Evolutionary conservation across 352 stramenopile species (phyloP).

Genomic region (Globisporangium cederbergense): DNA sequence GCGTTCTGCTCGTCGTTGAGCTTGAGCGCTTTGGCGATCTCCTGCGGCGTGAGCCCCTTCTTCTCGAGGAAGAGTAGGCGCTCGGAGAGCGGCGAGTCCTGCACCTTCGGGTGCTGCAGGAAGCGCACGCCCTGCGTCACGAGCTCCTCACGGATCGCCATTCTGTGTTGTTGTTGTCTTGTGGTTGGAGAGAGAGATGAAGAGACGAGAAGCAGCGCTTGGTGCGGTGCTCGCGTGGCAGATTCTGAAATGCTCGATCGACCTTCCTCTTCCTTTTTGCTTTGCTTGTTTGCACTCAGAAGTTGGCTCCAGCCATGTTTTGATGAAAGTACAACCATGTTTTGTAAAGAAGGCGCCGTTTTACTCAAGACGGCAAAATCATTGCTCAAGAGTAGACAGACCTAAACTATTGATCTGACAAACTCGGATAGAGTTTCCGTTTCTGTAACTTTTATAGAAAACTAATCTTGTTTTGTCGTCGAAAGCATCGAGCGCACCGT

Average conservation of each 20-base stretch:
- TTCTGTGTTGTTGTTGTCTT: not conserved
- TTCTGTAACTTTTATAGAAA: too few relatives aligned
- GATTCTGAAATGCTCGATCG: conserved; percentile 1
- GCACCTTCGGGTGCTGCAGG: conserved; percentile 71
- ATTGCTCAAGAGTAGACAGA: too few relatives aligned
- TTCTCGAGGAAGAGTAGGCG: conserved; percentile 72
- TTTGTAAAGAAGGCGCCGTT: too few relatives aligned
- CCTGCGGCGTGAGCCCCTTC: conserved; percentile 64
- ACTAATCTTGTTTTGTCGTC: too few relatives aligned
- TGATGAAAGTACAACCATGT: too few relatives aligned
- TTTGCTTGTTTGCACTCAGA: not conserved
- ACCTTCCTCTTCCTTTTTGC: not conserved
- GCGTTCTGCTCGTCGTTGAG: conserved; percentile 65
- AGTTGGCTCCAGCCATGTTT: too few relatives aligned
- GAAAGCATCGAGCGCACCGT: too few relatives aligned
- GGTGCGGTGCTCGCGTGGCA: not conserved
- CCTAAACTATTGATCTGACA: too few relatives aligned
- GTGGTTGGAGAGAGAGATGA: not conserved
- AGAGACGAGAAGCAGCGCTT: not conserved
- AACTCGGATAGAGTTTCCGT: too few relatives aligned
- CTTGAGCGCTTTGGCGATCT: conserved; percentile 65
- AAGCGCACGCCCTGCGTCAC: conserved; percentile 75
- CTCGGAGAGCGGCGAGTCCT: conserved; percentile 72
- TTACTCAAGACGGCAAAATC: too few relatives aligned
- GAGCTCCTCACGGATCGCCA: conserved; percentile 54